Evolutionary conservation across 2,329 filamentous ascomycete species (phyloP).

Genomic region (Aspergillus clavatus): DNA sequence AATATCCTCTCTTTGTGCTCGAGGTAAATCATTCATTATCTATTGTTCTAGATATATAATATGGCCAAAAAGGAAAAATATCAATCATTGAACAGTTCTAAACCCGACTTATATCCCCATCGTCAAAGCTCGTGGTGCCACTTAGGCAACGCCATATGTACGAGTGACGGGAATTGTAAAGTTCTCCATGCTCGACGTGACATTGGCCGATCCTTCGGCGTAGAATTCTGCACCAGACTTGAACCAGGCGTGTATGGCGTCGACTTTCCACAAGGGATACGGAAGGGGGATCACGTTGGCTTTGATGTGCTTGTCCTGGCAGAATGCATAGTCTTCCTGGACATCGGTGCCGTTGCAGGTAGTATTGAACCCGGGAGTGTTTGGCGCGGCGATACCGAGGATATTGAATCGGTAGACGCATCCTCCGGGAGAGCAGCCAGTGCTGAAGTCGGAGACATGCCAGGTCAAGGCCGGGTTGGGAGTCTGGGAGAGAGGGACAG

Average conservation of each 20-base stretch:
- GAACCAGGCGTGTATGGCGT: slow-evolving; percentile 26
- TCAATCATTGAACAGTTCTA: too few species aligned
- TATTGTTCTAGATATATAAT: too few species aligned
- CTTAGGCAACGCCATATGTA: slow-evolving; percentile 26
- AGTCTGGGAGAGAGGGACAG: slow-evolving; percentile 12
- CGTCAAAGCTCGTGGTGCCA: not conserved
- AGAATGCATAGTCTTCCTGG: slow-evolving; percentile 18
- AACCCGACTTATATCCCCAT: too few species aligned
- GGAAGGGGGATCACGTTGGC: slow-evolving; percentile 15
- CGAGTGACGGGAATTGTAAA: slow-evolving; percentile 22
- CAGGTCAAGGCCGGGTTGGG: slow-evolving; percentile 22
- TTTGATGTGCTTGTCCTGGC: slow-evolving; percentile 22
- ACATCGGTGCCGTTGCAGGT: slow-evolving; percentile 27
- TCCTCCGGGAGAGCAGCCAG: slow-evolving; percentile 30
- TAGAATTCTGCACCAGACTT: slow-evolving; percentile 15
- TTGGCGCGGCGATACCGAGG: slow-evolving; percentile 17
- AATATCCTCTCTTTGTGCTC: too few species aligned
- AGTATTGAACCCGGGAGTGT: slow-evolving; percentile 34
- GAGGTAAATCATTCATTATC: too few species aligned
- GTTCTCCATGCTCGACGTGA: slow-evolving; percentile 14
- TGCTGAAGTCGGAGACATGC: slow-evolving; percentile 28
- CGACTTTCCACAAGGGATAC: slow-evolving; percentile 24
- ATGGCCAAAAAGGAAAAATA: too few species aligned
- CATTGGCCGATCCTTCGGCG: slow-evolving; percentile 19
- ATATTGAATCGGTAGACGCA: slow-evolving; percentile 34